Evolutionary conservation across 202 grass and related monocot genomes (phyloP).

Genomic region (Dendrocalamus latiflorus): DNA sequence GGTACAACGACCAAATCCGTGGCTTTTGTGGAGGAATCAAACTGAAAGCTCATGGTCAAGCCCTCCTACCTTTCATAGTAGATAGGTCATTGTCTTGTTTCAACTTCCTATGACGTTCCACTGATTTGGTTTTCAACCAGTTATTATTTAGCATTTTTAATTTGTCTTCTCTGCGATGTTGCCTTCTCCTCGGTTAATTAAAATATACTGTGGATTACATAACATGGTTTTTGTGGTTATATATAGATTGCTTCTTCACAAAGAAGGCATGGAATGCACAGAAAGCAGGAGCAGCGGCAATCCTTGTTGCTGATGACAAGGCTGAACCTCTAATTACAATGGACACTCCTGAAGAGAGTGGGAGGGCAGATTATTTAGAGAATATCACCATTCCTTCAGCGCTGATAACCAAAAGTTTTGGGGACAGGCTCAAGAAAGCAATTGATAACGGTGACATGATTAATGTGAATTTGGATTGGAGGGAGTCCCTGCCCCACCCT

Average conservation of each 20-base stretch:
- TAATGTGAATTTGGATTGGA: constrained; percentile 95
- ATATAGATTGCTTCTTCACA: constrained; percentile 82
- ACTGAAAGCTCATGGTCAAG: neutral
- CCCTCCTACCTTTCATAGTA: neutral
- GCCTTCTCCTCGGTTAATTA: neutral
- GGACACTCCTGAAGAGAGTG: constrained; percentile 70
- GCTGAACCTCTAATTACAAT: constrained; percentile 85
- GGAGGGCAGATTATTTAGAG: constrained; percentile 44
- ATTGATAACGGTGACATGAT: constrained; percentile 79
- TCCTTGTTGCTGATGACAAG: constrained; percentile 84
- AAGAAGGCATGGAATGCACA: constrained; percentile 91
- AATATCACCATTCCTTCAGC: constrained; percentile 86
- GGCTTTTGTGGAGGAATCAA: neutral
- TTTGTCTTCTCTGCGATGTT: neutral
- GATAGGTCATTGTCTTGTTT: constrained; percentile 12
- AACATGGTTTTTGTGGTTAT: neutral
- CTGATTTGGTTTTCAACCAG: neutral
- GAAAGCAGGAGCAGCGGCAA: constrained; percentile 70
- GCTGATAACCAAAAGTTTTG: constrained; percentile 73
- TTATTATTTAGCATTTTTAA: neutral
- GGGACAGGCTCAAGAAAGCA: constrained; percentile 70
- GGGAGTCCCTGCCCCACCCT: no score
- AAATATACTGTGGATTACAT: neutral
- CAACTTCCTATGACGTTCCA: neutral
- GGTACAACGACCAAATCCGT: neutral